Base-by-base conservation (phyloP, 768 basidiomycete species). In the Pholiota conissans region DNA sequence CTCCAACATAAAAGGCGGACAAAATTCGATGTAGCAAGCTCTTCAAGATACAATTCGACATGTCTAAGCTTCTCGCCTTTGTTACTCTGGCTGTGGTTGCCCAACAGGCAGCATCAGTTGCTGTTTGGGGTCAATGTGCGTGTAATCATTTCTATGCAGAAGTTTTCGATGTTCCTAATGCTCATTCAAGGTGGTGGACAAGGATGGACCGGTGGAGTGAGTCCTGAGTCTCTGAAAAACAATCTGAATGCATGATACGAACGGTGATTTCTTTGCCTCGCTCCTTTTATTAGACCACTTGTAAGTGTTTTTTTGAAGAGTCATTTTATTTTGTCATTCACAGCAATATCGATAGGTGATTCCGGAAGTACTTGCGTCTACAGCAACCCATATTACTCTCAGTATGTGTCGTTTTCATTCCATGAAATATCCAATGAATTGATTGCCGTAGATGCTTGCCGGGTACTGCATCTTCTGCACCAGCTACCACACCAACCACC, bases 61-160 rank as follows among this genome's bases (percentile, higher is more conserved):
- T 71, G 70, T 63, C 55, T 22, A 69, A 66, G 48, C 60, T 71
- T 26, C 54, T 70, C n/a, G 56, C 65, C 18, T 51, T 70, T 42
- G 68, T 71, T 22, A 65, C 67, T 40, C 53, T 71, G 18, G 69
- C 67, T 10, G 58, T 70, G 27, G 49, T 65, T 46, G 57, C 60
- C 40, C 63, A 61, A 26, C 64, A 63, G 27, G 61, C 63, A 22
- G 56, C 63, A 18, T 62, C 68, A 37, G 67, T 72, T 18, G 59
- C 69, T 22, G 63, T 69, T 7, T 73, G 64, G 61, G 72, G 69
- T 29, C 72, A 73, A 65, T 73, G 72, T 72, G 62, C 8, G 48
- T 52, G 46, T 35, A 8, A 13, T 46, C 47, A 28, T 28, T 20
- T 39, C 37, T 37, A 1, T 7, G 37, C 4, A 14, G 18, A 26